Base-by-base conservation (phyloP, 192 early-diverging fungal species). In the Mortierella alpina region DNA sequence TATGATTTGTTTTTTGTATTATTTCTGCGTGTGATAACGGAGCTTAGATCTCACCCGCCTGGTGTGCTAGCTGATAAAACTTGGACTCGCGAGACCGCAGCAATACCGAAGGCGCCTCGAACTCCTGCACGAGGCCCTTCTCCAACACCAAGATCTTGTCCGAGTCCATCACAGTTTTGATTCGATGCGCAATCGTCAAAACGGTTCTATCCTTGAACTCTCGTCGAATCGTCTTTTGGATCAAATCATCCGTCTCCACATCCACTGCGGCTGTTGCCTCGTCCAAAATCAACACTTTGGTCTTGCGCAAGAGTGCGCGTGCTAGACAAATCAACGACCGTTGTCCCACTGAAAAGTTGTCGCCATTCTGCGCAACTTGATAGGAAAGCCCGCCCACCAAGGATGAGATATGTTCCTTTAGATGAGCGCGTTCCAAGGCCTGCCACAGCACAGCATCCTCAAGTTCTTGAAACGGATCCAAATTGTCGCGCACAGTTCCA, bases 181-280 rank as follows among this genome's bases (percentile, higher is more conserved):
- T 65, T 9, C 96, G 88, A 67, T 98, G 97, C 7, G 97, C 97
- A 81, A 99, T 95, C 69, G 91, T 93, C 45, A 99, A 68, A 57
- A 98, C 81, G 1, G 97, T 98, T 31, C 89, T 86, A 44, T 92
- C 84, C 22, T 84, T 87, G 78, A 96, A 95, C 63, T 89, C 86
- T 14, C 87, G 84, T 22, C 91, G 87, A 60, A 99, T 96, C 0
- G 96, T 94, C 31, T 85, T 82, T 87, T 99, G 97, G 79, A 98
- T 98, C 31, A 86, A 82, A 23, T 86, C 86, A 65, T 99, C 97
- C 0, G 95, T 96, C 58, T 90, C 86, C 66, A 92, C 90, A 82
- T 99, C 97, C 2, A 98, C 92, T 48, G 83, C 82, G 4, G 86
- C 75, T 0, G 85, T 85, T 1, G 81, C 82, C 54, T 87, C 85